These are phyloP conservation scores for Candida bentonensis DNA, from an alignment of 805 yeast genomes.

Conservation along the genomic window DNA sequence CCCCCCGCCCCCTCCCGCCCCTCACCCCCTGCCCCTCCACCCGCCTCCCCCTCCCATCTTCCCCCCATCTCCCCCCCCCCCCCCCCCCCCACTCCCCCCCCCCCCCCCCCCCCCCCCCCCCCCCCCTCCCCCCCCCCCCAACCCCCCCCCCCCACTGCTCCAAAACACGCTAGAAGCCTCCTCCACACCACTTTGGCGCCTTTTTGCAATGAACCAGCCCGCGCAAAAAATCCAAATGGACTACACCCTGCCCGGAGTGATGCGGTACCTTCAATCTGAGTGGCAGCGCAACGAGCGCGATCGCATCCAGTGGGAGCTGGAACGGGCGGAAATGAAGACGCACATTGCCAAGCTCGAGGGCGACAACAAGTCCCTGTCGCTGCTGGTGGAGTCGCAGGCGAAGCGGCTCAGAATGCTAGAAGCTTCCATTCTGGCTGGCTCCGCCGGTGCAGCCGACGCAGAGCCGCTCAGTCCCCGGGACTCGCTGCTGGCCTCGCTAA, in stretches of 20 bases:
- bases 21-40: too few species aligned
- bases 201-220: neutral
- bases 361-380: constrained; percentile 31
- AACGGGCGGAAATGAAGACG: constrained; percentile 43
- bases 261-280: constrained; percentile 49
- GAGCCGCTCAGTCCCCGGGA: constrained; percentile 6
- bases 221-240: constrained; percentile 8
- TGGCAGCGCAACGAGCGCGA: constrained; percentile 49
- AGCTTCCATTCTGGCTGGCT: constrained; percentile 2
- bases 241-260: constrained; percentile 35
- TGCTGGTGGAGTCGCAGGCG: constrained; percentile 13
- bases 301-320: constrained; percentile 46
- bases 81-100: neutral
- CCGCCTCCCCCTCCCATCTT: too few species aligned
- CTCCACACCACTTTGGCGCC: neutral
- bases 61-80: neutral
- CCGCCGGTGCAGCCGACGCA: constrained; percentile 2
- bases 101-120: neutral
- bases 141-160: neutral
- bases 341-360: constrained; percentile 38
- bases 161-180: neutral
- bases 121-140: neutral
- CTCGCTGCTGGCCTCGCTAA: constrained; percentile 3
- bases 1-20: too few species aligned
- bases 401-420: constrained; percentile 20